Base-by-base conservation (phyloP, 148 eudicot species). In the Mesembryanthemum crystallinum region DNA sequence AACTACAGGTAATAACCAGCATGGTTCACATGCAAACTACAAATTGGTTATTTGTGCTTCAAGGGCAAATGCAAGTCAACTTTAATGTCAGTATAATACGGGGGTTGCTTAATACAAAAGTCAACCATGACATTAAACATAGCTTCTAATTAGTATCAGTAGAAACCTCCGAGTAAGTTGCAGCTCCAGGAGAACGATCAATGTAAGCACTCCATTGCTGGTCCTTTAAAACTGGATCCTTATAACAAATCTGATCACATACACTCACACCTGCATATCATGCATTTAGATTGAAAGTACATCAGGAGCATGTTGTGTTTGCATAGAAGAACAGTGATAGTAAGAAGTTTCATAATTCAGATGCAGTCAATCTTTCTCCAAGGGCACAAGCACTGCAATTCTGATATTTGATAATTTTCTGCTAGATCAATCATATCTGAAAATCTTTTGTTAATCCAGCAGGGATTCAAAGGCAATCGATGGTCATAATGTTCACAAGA, bases 161-260 rank as follows among this genome's bases (percentile, higher is more conserved):
- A 35, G 14, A 62, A 78, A 95, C 99, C 99, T 92, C 89, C 3
- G 98, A 91, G 84, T 92, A 88, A 83, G 77, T 84, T 30, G 80
- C 88, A 80, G 92, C 77, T 75, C 98, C 99, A 80, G 99, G 99
- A 76, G 99, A 96, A 68, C 99, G 94, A 76, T 96, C 99, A 80
- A 92, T 96, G 81, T 79, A 96, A 79, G 99, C 90, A 85, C 98
- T 96, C 99, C 99, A 96, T 71, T 96, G 82, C 79, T 73, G 86
- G 81, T 96, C 97, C 86, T 96, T 91, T 20, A 96, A 79, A 66
- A 96, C 99, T 14, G 99, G 99, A 55, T 96, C 98, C 89, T 96
- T 96, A 54, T 88, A 92, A 79, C 99, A 96, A 77, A 96, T 88
- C 82, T 96, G 97, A 20, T 96, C 86, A 76, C 99, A 92, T 49